phyloP scores from a whole-genome alignment of 2,329 filamentous ascomycete species.

The Rutstroemia sp. region DNA sequence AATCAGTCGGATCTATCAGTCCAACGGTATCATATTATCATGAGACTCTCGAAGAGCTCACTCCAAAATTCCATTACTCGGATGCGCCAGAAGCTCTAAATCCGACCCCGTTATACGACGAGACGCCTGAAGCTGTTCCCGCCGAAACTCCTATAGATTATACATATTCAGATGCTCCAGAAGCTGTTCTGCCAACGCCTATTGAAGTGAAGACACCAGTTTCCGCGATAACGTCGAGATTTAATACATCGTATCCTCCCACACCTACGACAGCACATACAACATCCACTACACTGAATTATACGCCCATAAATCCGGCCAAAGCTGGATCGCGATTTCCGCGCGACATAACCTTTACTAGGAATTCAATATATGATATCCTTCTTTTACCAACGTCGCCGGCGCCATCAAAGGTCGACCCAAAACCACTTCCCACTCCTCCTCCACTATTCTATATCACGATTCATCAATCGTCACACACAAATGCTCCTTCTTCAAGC shows the following conservation, averaged over 20 bases:
- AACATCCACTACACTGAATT: background rate
- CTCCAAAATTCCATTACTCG: slow-evolving; percentile 5
- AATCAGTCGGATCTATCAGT: slow-evolving; percentile 7
- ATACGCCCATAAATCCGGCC: slow-evolving; percentile 3
- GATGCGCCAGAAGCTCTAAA: slow-evolving; percentile 4
- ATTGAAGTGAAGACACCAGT: background rate
- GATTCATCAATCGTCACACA: slow-evolving; percentile 9
- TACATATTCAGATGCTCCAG: slow-evolving; percentile 9
- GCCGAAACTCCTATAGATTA: slow-evolving; percentile 5
- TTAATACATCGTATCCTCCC: slow-evolving; percentile 1
- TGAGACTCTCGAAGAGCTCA: slow-evolving; percentile 9
- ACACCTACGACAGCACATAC: background rate
- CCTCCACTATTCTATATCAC: slow-evolving; percentile 24
- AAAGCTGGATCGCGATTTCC: slow-evolving; percentile 19
- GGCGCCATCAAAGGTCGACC: slow-evolving; percentile 15
- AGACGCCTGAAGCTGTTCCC: background rate
- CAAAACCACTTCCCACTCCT: slow-evolving; percentile 19
- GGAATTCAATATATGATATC: slow-evolving; percentile 17
- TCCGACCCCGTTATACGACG: background rate
- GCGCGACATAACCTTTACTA: slow-evolving; percentile 22
- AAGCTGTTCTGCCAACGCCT: slow-evolving; percentile 2
- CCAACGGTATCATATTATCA: slow-evolving; percentile 9
- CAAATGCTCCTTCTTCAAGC: background rate
- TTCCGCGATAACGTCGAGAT: slow-evolving; percentile 7
- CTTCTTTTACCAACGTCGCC: slow-evolving; percentile 20